A percentile compares a stretch with the other conserved stretches of the same genome.
Conservation (phyloP, 140 eudicot genomes). For the Oenanthe javanica region DNA sequence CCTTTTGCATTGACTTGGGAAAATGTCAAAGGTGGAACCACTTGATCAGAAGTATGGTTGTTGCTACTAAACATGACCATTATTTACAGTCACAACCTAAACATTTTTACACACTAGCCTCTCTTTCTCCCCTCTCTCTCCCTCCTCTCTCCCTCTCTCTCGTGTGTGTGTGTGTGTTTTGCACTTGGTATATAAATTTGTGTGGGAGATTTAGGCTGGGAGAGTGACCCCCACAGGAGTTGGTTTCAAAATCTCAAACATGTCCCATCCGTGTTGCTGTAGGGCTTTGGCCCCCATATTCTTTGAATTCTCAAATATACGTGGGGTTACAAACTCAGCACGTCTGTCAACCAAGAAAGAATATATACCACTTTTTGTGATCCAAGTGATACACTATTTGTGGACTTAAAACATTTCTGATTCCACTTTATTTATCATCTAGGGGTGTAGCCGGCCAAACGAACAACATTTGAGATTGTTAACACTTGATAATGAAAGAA, state of each 20-base stretch:
- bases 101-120: background rate
- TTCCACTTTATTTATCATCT: slow-evolving; percentile 5
- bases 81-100: background rate
- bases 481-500: background rate
- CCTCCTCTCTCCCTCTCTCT: background rate
- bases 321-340: slow-evolving; percentile 5
- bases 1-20: slow-evolving; percentile 1
- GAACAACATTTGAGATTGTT: background rate
- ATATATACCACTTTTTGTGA: slow-evolving; percentile 6
- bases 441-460: slow-evolving; percentile 2
- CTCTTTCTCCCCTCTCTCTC: background rate
- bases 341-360: slow-evolving; percentile 4
- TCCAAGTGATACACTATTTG: background rate
- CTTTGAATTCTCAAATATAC: background rate
- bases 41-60: background rate
- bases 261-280: background rate
- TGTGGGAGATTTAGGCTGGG: background rate
- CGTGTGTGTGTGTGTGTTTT: too few species aligned
- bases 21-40: slow-evolving; percentile 10
- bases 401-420: slow-evolving; percentile 6
- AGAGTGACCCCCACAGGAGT: background rate
- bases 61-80: background rate
- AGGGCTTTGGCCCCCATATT: background rate
- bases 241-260: slow-evolving; percentile 11
- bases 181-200: too few species aligned